These are phyloP conservation scores for Fusarium drepaniforme DNA, from an alignment of 2,329 filamentous ascomycete genomes.

Conservation along the genomic window DNA sequence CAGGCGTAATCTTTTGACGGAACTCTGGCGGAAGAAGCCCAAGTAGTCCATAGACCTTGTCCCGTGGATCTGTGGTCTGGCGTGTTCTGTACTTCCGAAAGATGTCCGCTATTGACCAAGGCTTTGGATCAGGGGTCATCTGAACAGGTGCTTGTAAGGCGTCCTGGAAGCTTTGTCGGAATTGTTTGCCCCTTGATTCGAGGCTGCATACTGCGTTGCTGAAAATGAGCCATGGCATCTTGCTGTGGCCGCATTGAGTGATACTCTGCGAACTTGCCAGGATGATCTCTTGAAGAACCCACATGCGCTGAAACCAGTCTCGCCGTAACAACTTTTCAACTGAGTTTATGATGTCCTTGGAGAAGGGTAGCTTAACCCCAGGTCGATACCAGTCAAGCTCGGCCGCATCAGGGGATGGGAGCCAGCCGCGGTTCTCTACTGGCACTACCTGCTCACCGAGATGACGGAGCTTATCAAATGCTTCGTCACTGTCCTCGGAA, in stretches of 20 bases:
- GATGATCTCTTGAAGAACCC: slow-evolving; percentile 2
- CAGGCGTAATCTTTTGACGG: background rate
- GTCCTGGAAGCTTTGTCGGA: background rate
- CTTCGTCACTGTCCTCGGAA: background rate
- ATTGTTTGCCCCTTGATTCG: background rate
- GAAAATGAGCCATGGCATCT: background rate
- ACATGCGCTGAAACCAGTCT: background rate
- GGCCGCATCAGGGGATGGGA: background rate
- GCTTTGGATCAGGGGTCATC: background rate
- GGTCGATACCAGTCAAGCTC: background rate
- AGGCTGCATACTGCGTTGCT: background rate
- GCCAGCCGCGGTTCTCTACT: background rate
- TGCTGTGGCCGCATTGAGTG: background rate
- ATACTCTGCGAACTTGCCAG: background rate
- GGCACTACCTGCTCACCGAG: background rate
- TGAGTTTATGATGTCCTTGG: background rate
- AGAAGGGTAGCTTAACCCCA: background rate
- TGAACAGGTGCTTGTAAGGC: background rate
- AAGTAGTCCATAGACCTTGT: slow-evolving; percentile 1
- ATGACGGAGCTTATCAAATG: background rate
- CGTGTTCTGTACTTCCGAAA: background rate
- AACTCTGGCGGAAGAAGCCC: background rate
- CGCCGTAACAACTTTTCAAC: background rate
- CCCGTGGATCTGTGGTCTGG: background rate
- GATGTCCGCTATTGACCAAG: background rate